phyloP scores from a whole-genome alignment of 2,329 filamentous ascomycete species.

The Clonostachys sp. region DNA sequence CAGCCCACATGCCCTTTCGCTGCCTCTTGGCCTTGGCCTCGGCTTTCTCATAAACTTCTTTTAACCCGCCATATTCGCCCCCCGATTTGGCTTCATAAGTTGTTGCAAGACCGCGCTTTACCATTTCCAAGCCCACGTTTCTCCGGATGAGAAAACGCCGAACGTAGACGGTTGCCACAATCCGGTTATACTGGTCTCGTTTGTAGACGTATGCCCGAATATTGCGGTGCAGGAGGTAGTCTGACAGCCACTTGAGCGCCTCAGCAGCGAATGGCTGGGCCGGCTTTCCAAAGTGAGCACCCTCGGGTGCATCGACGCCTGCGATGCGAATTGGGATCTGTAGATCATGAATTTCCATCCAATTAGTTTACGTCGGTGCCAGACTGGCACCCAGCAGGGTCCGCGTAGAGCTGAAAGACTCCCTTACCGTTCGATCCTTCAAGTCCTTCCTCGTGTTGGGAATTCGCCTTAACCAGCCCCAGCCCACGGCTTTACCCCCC shows the following conservation, averaged over 20 bases:
- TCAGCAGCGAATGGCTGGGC: constrained; percentile 82
- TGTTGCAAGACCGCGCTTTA: constrained; percentile 78
- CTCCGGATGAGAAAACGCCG: constrained; percentile 63
- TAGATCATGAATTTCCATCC: not conserved
- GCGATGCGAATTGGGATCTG: constrained; percentile 87
- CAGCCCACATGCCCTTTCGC: constrained; percentile 72
- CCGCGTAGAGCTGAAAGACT: not conserved
- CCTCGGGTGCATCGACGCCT: constrained; percentile 88
- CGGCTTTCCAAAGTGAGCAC: constrained; percentile 85
- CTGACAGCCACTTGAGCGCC: constrained; percentile 74
- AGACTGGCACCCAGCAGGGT: not conserved
- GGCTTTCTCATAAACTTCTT: constrained; percentile 59
- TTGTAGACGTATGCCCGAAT: constrained; percentile 81
- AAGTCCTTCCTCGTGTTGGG: constrained; percentile 65
- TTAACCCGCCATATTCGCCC: constrained; percentile 76
- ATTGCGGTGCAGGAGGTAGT: constrained; percentile 64
- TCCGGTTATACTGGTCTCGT: constrained; percentile 86
- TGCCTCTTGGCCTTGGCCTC: constrained; percentile 62
- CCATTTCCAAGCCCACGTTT: constrained; percentile 88
- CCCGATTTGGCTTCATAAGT: constrained; percentile 92
- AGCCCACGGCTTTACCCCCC: constrained; percentile 80
- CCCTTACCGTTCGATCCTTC: constrained; percentile 69
- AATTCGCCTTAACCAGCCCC: constrained; percentile 84
- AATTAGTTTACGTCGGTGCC: not conserved
- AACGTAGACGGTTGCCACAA: constrained; percentile 81